Conservation (phyloP, 1,284 basidiomycete genomes). For the Vanrija pseudolonga region DNA sequence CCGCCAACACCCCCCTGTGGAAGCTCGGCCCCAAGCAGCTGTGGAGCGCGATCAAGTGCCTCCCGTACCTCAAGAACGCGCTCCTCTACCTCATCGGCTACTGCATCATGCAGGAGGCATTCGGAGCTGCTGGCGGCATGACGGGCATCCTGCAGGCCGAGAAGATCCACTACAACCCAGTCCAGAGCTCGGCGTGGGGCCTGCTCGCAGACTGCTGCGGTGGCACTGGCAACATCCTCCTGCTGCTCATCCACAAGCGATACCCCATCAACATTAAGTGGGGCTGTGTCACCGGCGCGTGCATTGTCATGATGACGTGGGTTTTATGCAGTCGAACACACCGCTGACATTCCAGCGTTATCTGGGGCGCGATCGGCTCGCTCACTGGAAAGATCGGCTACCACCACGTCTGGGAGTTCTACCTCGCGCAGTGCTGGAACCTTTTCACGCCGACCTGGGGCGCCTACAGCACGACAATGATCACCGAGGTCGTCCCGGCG, state of each 20-base stretch:
- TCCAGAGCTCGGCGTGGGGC: slow-evolving; percentile 7
- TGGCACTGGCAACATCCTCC: slow-evolving; percentile 6
- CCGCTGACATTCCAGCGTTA: not conserved
- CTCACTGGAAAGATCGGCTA: slow-evolving; percentile 14
- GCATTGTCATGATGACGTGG: not conserved
- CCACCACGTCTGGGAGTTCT: slow-evolving; percentile 5
- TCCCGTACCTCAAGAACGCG: slow-evolving; percentile 11
- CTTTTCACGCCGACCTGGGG: slow-evolving; percentile 17
- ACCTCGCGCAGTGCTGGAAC: slow-evolving; percentile 6
- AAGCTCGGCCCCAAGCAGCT: slow-evolving; percentile 12
- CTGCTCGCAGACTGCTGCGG: slow-evolving; percentile 11
- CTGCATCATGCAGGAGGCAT: slow-evolving; percentile 4
- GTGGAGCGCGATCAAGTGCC: slow-evolving; percentile 9
- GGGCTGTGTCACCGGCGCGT: not conserved
- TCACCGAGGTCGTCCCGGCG: slow-evolving; percentile 15
- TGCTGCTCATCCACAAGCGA: slow-evolving; percentile 7
- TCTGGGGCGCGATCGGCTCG: slow-evolving; percentile 18
- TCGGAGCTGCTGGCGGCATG: slow-evolving; percentile 8
- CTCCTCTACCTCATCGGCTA: slow-evolving; percentile 18
- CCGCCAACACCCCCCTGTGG: slow-evolving; percentile 7
- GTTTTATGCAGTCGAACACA: slow-evolving; percentile 13
- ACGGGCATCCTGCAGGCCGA: slow-evolving; percentile 15
- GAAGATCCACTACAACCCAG: slow-evolving; percentile 15
- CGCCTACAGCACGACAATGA: slow-evolving; percentile 11
- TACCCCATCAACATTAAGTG: slow-evolving; percentile 4